phyloP scores from a whole-genome alignment of 1,284 basidiomycete genomes.

The Cryptococcus sp. region DNA sequence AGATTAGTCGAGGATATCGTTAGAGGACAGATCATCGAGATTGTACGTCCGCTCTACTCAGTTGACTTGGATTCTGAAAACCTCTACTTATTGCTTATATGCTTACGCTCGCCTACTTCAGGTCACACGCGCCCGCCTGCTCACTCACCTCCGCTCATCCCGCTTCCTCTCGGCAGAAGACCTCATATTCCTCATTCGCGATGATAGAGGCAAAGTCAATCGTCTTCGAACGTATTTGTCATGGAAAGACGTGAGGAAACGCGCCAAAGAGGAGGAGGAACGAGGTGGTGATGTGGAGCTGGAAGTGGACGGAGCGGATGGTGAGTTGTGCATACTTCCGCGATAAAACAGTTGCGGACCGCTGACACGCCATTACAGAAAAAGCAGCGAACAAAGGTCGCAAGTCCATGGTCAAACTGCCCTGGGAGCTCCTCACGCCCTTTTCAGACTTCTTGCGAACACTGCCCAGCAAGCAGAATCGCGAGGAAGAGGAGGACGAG shows the following conservation, averaged over 20 bases:
- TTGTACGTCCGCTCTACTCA: conserved; percentile 60
- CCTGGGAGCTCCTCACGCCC: conserved; percentile 92
- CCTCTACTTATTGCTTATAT: neutral
- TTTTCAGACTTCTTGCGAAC: conserved; percentile 77
- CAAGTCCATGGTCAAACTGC: conserved; percentile 91
- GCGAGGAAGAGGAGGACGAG: conserved; percentile 87
- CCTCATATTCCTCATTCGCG: conserved; percentile 92
- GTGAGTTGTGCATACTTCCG: conserved; percentile 60
- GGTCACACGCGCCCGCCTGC: conserved; percentile 85
- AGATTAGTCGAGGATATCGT: conserved; percentile 94
- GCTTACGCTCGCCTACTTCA: conserved; percentile 42
- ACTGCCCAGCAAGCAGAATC: conserved; percentile 39
- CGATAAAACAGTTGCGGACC: too few species aligned
- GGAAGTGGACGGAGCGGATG: conserved; percentile 58
- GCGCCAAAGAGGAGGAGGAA: conserved; percentile 76
- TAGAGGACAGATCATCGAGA: conserved; percentile 87
- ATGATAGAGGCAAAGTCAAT: conserved; percentile 93
- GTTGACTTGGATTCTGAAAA: neutral
- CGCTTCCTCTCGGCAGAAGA: conserved; percentile 89
- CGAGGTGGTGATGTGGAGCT: conserved; percentile 66
- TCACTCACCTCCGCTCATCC: conserved; percentile 78
- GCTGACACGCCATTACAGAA: conserved; percentile 56
- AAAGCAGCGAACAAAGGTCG: conserved; percentile 80
- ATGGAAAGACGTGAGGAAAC: conserved; percentile 97
- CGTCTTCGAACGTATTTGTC: conserved; percentile 89